These are phyloP conservation scores for Iodosphaeria phyllophila DNA, from an alignment of 2,329 filamentous ascomycete genomes.

Conservation along the genomic window DNA sequence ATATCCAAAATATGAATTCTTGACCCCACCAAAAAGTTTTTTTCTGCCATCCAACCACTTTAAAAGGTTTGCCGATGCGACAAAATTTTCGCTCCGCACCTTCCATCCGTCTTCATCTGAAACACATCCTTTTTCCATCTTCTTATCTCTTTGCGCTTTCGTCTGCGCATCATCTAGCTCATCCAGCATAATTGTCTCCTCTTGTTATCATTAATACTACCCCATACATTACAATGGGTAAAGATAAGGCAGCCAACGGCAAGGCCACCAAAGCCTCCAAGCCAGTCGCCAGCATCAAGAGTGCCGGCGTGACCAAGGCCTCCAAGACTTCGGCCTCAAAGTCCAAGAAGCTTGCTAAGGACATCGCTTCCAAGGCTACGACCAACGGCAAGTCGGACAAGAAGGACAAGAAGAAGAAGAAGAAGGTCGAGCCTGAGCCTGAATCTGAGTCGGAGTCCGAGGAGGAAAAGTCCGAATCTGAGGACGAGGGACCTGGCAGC, in stretches of 20 bases:
- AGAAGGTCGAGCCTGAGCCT: conserved; percentile 18
- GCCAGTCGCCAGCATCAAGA: conserved; percentile 38
- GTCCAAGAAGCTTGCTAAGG: conserved; percentile 49
- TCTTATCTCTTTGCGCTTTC: too few relatives aligned
- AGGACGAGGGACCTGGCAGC: too few relatives aligned
- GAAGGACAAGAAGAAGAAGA: conserved; percentile 19
- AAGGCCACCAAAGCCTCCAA: conserved; percentile 31
- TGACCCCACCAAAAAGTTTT: too few relatives aligned
- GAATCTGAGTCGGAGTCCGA: conserved; percentile 14
- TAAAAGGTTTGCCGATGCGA: too few relatives aligned
- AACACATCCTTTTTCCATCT: too few relatives aligned
- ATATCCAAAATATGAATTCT: too few relatives aligned
- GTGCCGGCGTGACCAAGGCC: conserved; percentile 47
- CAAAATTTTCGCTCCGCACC: too few relatives aligned
- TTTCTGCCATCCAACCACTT: too few relatives aligned
- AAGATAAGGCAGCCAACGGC: conserved; percentile 43
- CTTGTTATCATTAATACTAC: too few relatives aligned
- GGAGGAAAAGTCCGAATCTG: conserved; percentile 4
- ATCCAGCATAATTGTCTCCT: too few relatives aligned
- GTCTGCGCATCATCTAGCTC: too few relatives aligned
- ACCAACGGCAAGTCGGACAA: conserved; percentile 13
- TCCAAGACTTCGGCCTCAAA: conserved; percentile 45
- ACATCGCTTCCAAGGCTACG: conserved; percentile 27
- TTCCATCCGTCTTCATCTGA: too few relatives aligned
- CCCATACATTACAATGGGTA: conserved; percentile 41